A percentile compares a stretch with the other conserved stretches of the same genome.
phyloP scores from a whole-genome alignment of 768 basidiomycete species.

The Phylloporus arenicola region DNA sequence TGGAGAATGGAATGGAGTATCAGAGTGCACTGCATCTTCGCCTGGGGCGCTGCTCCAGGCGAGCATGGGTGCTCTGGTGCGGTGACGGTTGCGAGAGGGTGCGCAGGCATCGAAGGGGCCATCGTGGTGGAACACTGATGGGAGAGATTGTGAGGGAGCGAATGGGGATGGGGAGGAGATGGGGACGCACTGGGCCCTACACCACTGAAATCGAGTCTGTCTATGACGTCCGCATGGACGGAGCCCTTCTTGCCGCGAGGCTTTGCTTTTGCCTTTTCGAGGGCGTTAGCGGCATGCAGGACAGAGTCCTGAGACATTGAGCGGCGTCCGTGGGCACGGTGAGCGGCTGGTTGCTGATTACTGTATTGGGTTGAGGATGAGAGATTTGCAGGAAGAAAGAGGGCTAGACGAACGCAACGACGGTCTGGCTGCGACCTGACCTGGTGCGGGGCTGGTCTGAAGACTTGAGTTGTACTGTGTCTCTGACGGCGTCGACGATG shows the following conservation, averaged over 20 bases:
- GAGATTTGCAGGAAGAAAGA: slow-evolving; percentile 15
- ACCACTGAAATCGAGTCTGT: slow-evolving; percentile 81
- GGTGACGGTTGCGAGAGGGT: slow-evolving; percentile 80
- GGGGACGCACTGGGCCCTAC: slow-evolving; percentile 70
- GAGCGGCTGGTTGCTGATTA: slow-evolving; percentile 17
- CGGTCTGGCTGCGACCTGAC: slow-evolving; percentile 55
- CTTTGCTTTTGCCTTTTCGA: slow-evolving; percentile 46
- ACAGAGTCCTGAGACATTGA: slow-evolving; percentile 49
- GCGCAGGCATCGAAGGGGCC: slow-evolving; percentile 91
- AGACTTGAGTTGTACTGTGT: slow-evolving; percentile 56
- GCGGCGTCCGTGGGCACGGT: slow-evolving; percentile 35
- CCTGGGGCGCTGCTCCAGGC: slow-evolving; percentile 55
- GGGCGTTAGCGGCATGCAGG: slow-evolving; percentile 32
- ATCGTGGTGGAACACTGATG: slow-evolving; percentile 84
- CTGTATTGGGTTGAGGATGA: slow-evolving; percentile 13
- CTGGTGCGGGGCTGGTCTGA: slow-evolving; percentile 40
- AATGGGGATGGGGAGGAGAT: not conserved
- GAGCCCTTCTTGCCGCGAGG: slow-evolving; percentile 64
- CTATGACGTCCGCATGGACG: slow-evolving; percentile 83
- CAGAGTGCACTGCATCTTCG: slow-evolving; percentile 38
- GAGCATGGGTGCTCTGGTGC: slow-evolving; percentile 74
- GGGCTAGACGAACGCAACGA: slow-evolving; percentile 25
- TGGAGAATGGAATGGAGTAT: slow-evolving; percentile 49
- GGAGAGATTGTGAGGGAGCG: slow-evolving; percentile 1
- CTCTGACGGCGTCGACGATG: slow-evolving; percentile 60